Evolutionary conservation across 306 rosid species (phyloP), one percentile per base, ranked within the genome.

Genomic region (Acacia acuminata): DNA sequence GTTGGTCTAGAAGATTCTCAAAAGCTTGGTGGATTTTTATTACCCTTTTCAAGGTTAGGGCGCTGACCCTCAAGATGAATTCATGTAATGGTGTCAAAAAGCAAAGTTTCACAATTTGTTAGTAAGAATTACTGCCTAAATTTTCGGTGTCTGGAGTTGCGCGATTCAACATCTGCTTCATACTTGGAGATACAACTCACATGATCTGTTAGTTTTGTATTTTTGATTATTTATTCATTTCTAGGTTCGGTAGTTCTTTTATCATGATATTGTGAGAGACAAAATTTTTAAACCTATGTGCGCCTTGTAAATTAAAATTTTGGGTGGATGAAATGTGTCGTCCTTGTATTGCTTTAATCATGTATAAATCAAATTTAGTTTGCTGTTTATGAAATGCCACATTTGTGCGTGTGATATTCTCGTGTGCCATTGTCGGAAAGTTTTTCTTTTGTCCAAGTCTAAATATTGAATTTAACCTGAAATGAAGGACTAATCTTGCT

Each of bases 261-360:
- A 81, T 80, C 75, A 73, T 65, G 79, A 55, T 55, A 20, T 36
- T 74, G 77, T 22, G 16, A 16, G 78, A 68, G 42, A 73, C 53
- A 72, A 27, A 27, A 73, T 71, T 55, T 71, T 81, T 79, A 56
- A 83, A 24, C 80, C 45, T 48, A 48, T 50, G 79, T 82, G 79
- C 76, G 44, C 50, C 85, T 79, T 83, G 86, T 89, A 84, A 82
- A 82, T 89, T 64, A 68, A 73, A 70, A 69, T 65, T 20, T 55
- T 81, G 25, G 34, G 75, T 84, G 63, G 24, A 47, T 77, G n/a
- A 67, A 47, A 20, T 25, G 9, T 13, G 63, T 7, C 17, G 6
- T 38, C 50, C 74, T 48, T 84, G 63, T 76, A 50, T 73, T 75
- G 51, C 43, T 80, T 64, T 45, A 34, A 19, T 63, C 66, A 4